Evolutionary conservation across 345 rosid species (phyloP).

Genomic region (Gossypium ekmanianum): DNA sequence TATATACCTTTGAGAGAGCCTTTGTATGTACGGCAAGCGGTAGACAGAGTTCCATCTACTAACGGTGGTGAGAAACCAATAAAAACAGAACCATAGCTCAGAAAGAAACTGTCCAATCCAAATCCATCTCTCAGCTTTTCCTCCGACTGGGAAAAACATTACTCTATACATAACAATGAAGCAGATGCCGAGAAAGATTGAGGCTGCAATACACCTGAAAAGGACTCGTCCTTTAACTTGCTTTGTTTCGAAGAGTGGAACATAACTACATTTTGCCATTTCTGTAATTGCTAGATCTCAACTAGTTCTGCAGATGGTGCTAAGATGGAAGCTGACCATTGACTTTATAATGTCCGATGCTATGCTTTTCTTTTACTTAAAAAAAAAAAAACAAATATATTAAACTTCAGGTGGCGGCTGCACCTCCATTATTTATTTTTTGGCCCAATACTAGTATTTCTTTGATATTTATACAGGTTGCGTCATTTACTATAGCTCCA

Average conservation of each 20-base stretch:
- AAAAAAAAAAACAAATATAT: too few relatives aligned
- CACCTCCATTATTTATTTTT: too few relatives aligned
- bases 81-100: conserved; percentile 37
- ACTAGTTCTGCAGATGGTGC: neutral
- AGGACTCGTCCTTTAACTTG: neutral
- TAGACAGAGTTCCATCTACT: conserved; percentile 39
- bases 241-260: conserved; percentile 13
- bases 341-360: too few relatives aligned
- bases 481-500: fast-evolving
- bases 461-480: fast-evolving
- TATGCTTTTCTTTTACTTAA: too few relatives aligned
- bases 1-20: conserved; percentile 34
- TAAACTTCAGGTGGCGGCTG: too few relatives aligned
- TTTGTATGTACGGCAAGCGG: conserved; percentile 33
- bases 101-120: conserved; percentile 45
- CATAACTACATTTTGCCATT: neutral
- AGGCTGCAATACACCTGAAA: conserved; percentile 2
- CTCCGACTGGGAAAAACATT: neutral
- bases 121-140: conserved; percentile 32
- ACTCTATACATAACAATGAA: neutral
- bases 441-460: too few relatives aligned
- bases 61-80: conserved; percentile 31
- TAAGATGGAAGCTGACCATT: conserved; percentile 11
- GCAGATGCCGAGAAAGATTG: neutral
- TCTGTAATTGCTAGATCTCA: neutral